Base-by-base conservation (phyloP, 768 basidiomycete genomes). In the Pleurotus platypus region DNA sequence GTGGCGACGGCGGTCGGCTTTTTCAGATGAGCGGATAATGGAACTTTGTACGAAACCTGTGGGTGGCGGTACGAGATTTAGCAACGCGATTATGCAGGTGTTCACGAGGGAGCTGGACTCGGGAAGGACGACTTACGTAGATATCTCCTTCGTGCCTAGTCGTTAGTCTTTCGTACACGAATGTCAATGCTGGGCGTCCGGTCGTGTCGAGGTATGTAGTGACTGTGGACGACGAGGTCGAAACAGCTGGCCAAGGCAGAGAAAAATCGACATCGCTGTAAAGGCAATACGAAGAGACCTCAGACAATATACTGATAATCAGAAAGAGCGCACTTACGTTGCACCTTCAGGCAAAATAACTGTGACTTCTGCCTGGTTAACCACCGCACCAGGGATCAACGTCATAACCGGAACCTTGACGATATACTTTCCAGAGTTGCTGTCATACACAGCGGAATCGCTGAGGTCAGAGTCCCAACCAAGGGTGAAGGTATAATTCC, bases 291-390 rank as follows among this genome's bases (percentile, higher is more conserved):
- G 48, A 62, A 63, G 26, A 30, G 8, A 35, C 8, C 8, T 50
- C 42, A 48, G 26, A 49, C 20, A 30, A 20, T 37, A 11, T 16
- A 55, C 5, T 0, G 16, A 35, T 55, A 13, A 15, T 20, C 0
- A 37, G 39, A 38, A 37, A 37, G 16, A 60, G 54, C 20, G 27
- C 5, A 79, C 94, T 79, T 66, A 97, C 95, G 78, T 89, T 30
- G 95, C 94, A n/a, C 94, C 95, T 69, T 99, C 97, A 1, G 96
- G 96, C 22, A 99, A 70, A 60, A 95, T 81, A 60, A 98, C 80
- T 60, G 77, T 84, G 53, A 98, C 65, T 66, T 90, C 85, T 1
- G 86, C 92, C 15, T 92, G 78, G 62, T 94, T 80, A 26, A 96
- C 84, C 43, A 92, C 87, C 3, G 94, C 79, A 16, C 87, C 92